These are phyloP conservation scores for Cercophora samala DNA, from an alignment of 495 filamentous ascomycete genomes.

Conservation along the genomic window DNA sequence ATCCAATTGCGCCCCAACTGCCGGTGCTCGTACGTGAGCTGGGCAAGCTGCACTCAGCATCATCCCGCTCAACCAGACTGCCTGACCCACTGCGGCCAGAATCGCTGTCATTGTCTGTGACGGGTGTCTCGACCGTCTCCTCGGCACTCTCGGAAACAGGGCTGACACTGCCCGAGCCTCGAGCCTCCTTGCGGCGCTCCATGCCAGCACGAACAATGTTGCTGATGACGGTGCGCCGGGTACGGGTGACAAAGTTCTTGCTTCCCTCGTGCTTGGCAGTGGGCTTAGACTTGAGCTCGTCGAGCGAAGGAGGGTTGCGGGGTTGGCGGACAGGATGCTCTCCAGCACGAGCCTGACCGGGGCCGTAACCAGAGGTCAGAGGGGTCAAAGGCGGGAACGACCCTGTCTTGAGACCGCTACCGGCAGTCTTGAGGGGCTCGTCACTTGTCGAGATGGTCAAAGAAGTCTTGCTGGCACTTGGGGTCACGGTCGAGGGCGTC, in stretches of 20 bases:
- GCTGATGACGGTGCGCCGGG: constrained; percentile 85
- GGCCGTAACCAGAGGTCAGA: constrained; percentile 77
- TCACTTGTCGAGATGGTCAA: constrained; percentile 53
- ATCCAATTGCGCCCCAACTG: constrained; percentile 73
- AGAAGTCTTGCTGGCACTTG: constrained; percentile 56
- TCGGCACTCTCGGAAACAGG: constrained; percentile 81
- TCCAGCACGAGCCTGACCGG: constrained; percentile 86
- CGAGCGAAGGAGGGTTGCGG: constrained; percentile 84
- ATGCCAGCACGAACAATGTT: constrained; percentile 87
- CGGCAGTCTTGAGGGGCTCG: constrained; percentile 57
- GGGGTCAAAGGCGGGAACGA: constrained; percentile 73
- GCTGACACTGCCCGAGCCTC: constrained; percentile 73
- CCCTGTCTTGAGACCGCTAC: constrained; percentile 62
- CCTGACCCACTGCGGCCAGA: constrained; percentile 75
- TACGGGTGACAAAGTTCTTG: constrained; percentile 96
- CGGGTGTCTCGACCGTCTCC: constrained; percentile 62
- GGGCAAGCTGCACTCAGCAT: constrained; percentile 63
- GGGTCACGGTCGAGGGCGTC: constrained; percentile 62
- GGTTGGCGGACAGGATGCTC: constrained; percentile 94
- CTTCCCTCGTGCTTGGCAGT: constrained; percentile 94
- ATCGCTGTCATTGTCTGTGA: constrained; percentile 77
- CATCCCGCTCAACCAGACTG: constrained; percentile 67
- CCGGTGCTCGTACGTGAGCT: constrained; percentile 74
- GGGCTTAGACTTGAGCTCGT: constrained; percentile 85
- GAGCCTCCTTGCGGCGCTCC: constrained; percentile 70